Evolutionary conservation across 495 filamentous ascomycete genomes (phyloP).

Genomic region (Penicillium angulare): DNA sequence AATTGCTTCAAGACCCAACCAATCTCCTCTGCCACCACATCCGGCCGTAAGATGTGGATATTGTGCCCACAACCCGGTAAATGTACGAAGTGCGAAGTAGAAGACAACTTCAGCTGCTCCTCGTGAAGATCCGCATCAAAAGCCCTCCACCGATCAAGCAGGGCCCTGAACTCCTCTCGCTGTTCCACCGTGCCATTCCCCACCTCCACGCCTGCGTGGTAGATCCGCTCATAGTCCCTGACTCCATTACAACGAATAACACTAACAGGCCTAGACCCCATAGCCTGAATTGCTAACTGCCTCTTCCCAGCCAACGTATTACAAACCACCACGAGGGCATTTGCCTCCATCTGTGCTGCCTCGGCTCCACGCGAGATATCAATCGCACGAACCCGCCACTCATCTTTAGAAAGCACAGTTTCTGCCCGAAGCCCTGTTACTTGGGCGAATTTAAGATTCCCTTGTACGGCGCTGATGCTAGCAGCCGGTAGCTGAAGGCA

Average conservation of each 20-base stretch:
- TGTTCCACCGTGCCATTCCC: conserved; percentile 35
- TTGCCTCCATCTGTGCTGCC: conserved; percentile 17
- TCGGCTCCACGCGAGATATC: conserved; percentile 28
- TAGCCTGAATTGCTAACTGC: conserved; percentile 27
- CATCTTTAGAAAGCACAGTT: conserved; percentile 26
- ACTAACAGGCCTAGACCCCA: conserved; percentile 36
- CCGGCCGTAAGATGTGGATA: conserved; percentile 46
- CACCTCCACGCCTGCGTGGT: conserved; percentile 28
- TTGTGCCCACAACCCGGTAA: conserved; percentile 50
- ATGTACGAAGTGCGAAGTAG: conserved; percentile 32
- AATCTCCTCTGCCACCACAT: conserved; percentile 45
- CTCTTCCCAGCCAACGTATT: conserved; percentile 26
- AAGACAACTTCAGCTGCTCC: conserved; percentile 43
- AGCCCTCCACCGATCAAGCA: conserved; percentile 36
- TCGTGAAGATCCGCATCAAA: conserved; percentile 41
- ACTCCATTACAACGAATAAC: conserved; percentile 36
- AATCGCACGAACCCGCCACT: conserved; percentile 36
- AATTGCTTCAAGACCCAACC: conserved; percentile 43
- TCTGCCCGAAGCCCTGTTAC: conserved; percentile 32
- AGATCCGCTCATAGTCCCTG: conserved; percentile 33
- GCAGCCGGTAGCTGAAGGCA: conserved; percentile 32
- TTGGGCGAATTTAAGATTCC: conserved; percentile 27
- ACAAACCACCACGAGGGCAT: conserved; percentile 21
- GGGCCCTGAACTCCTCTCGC: conserved; percentile 23
- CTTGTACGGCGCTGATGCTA: conserved; percentile 30